Evolutionary conservation across 352 stramenopile genomes (phyloP), one percentile per base, ranked within the genome.

Genomic region (Blastocystis sp.): DNA sequence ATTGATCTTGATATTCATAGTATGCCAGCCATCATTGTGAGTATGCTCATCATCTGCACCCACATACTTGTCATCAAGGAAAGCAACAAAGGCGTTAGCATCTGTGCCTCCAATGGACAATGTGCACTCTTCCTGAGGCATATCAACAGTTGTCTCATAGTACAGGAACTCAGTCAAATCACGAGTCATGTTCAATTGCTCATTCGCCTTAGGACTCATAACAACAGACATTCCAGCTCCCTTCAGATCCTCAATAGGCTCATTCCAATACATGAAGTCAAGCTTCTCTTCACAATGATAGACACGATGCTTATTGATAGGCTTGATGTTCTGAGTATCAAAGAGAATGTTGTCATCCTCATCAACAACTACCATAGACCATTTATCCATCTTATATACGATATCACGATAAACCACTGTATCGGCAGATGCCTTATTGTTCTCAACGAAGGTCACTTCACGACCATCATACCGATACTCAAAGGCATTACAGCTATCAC

Each of bases 131-230:
- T 77, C 66, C 48, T 77, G 35, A 77, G 66, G 35, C n/a, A 77
- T 51, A 2, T 60, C 11, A 27, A 66, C 35, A 51, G 24, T 30
- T 66, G 66, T 77, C 48, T 77, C 35, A 77, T 77, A 77, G 48
- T 77, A 77, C 48, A 77, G 40, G 62, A 66, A 77, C 11, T 77
- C 66, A 37, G 66, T 66, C 48, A 77, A 13, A 70, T 77, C 66
- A 2, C 48, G 66, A 77, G 66, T 77, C 35, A 77, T 77, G 11
- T 77, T 77, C 35, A 77, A 30, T 37, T 77, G 66, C 11, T 77
- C 66, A 30, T 51, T 66, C 11, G 66, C 66, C 48, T 77, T 77
- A 9, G 66, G 66, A 66, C 35, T 66, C 27, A 77, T 13, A 2
- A 77, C 48, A 51, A 64, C 66, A 64, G n/a, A 40, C 35, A 40